Conservation (phyloP, 2,329 filamentous ascomycete genomes). For the Colletotrichum sp. region DNA sequence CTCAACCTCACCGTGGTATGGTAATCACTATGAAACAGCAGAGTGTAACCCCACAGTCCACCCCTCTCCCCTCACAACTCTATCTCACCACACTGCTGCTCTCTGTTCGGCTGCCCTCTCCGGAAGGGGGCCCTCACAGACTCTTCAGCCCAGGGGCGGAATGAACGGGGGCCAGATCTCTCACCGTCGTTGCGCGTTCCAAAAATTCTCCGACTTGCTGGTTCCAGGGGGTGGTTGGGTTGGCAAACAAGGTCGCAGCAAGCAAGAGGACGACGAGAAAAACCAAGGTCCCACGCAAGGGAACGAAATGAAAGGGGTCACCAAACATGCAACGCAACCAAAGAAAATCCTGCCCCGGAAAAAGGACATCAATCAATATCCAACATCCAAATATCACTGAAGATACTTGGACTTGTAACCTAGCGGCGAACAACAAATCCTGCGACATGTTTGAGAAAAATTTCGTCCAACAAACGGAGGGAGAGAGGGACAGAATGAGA, state of each 20-base stretch:
- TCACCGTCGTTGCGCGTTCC: background rate
- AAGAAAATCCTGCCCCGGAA: background rate
- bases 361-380: background rate
- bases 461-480: background rate
- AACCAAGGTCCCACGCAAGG: background rate
- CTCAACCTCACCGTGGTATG: background rate
- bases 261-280: background rate
- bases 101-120: background rate
- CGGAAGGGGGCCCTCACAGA: background rate
- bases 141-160: background rate
- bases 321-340: background rate
- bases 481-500: background rate
- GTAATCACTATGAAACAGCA: background rate
- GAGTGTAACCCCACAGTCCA: background rate
- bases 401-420: background rate
- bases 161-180: background rate
- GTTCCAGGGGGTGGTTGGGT: background rate
- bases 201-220: background rate
- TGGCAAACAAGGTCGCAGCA: background rate
- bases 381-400: background rate
- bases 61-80: background rate
- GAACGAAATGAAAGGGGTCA: background rate
- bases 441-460: conserved; percentile 14
- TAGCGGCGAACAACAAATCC: background rate
- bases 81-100: background rate